These are phyloP conservation scores for Talaromyces wortmannii DNA, from an alignment of 495 filamentous ascomycete genomes.

Conservation along the genomic window DNA sequence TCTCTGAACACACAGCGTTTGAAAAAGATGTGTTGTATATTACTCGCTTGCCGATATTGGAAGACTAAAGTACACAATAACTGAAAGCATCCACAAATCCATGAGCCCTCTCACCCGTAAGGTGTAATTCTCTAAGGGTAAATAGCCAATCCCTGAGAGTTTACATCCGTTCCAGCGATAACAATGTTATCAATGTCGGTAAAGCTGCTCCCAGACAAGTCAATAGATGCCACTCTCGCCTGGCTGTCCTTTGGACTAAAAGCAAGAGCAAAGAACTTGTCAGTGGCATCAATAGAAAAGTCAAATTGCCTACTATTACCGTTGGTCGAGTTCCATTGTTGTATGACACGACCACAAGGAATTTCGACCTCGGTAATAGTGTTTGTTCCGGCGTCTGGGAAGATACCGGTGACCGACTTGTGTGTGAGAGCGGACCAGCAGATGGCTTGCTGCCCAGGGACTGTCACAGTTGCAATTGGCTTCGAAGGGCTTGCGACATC, in stretches of 20 bases:
- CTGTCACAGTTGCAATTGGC: neutral
- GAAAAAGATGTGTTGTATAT: too few species aligned
- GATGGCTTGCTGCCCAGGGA: neutral
- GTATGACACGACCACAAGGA: neutral
- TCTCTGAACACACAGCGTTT: too few species aligned
- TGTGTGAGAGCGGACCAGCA: neutral
- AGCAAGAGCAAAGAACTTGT: neutral
- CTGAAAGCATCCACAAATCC: too few species aligned
- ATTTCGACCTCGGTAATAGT: neutral
- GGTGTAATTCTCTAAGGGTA: neutral
- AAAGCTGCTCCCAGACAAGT: neutral
- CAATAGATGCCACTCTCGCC: neutral
- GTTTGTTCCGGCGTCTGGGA: neutral
- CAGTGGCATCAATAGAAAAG: neutral
- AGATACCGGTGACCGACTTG: neutral
- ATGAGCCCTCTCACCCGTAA: too few species aligned
- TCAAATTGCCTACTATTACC: neutral
- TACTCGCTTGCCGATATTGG: too few species aligned
- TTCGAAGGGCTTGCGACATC: neutral
- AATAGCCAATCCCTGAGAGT: neutral
- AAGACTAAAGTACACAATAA: too few species aligned
- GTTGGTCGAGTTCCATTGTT: neutral
- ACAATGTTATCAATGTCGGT: neutral
- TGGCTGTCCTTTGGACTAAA: neutral
- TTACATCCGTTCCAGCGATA: neutral